Conservation (phyloP, 345 rosid species). For the Citrus cavaleriei region DNA sequence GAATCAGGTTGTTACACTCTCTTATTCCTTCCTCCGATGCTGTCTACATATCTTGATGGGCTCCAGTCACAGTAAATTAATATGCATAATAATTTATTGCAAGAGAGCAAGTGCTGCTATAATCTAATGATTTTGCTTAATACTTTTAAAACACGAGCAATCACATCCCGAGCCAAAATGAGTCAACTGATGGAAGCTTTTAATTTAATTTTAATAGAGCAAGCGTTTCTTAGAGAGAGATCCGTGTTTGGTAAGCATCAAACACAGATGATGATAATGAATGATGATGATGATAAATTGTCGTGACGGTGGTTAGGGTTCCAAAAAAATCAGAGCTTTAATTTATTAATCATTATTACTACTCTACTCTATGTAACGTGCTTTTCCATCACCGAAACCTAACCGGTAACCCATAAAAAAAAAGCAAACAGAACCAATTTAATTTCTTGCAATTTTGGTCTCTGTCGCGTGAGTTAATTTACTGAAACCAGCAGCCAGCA, state of each 20-base stretch:
- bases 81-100: neutral
- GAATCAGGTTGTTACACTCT: neutral
- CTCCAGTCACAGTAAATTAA: too few relatives aligned
- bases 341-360: too few relatives aligned
- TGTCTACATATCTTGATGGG: too few relatives aligned
- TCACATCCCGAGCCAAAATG: neutral
- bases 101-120: neutral
- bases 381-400: neutral
- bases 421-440: neutral
- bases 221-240: neutral
- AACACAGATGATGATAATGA: neutral
- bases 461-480: neutral
- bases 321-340: neutral
- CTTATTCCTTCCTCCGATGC: too few relatives aligned
- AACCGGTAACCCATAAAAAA: too few relatives aligned
- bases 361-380: neutral
- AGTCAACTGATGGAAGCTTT: neutral
- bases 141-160: neutral
- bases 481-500: neutral
- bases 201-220: neutral
- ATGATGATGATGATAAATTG: neutral
- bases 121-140: neutral
- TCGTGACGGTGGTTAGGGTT: neutral
- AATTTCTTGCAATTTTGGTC: neutral
- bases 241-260: neutral